These are phyloP conservation scores for Globisporangium takayamanum DNA, from an alignment of 352 stramenopile species.

Conservation along the genomic window DNA sequence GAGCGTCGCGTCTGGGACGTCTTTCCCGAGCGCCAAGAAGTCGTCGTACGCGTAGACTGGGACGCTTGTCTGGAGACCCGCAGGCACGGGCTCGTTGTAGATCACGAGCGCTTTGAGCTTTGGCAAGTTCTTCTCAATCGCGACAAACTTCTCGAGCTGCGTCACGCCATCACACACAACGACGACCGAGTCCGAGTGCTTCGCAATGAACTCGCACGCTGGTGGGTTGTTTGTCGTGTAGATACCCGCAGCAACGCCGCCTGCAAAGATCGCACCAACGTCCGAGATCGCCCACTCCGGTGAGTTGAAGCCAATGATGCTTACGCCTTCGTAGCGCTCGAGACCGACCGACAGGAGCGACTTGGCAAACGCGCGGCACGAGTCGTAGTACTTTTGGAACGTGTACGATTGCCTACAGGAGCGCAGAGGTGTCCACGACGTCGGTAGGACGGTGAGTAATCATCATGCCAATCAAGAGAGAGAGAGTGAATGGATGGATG, in stretches of 20 bases:
- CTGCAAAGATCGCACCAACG: constrained; percentile 90
- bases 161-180: constrained; percentile 90
- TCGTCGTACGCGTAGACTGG: constrained; percentile 78
- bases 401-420: constrained; percentile 44
- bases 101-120: constrained; percentile 93
- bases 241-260: constrained; percentile 90
- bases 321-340: constrained; percentile 70
- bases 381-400: constrained; percentile 77
- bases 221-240: constrained; percentile 94
- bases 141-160: constrained; percentile 93
- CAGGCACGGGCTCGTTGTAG: constrained; percentile 84
- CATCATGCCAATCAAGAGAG: background rate
- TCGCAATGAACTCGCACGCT: constrained; percentile 90
- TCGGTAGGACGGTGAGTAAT: background rate
- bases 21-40: constrained; percentile 66
- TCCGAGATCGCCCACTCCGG: constrained; percentile 92
- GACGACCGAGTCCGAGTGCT: constrained; percentile 90
- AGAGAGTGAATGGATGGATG: background rate
- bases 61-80: constrained; percentile 52
- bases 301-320: constrained; percentile 90
- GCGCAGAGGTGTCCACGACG: background rate
- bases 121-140: constrained; percentile 78
- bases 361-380: constrained; percentile 77
- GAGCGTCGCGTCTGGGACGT: constrained; percentile 57
- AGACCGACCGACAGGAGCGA: constrained; percentile 63